phyloP scores from a whole-genome alignment of 306 rosid genomes.

The Trifolium pratense region DNA sequence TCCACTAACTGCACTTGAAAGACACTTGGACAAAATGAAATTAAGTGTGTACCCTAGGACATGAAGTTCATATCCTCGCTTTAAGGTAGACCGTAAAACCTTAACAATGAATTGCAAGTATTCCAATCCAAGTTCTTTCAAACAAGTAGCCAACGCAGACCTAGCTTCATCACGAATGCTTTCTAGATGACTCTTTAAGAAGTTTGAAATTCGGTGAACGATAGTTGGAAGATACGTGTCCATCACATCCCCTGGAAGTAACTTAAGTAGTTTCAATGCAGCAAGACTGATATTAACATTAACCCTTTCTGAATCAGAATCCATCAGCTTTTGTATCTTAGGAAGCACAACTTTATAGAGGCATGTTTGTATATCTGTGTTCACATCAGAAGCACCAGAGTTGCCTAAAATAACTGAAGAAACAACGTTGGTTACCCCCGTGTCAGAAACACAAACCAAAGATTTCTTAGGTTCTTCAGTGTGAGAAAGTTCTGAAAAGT shows the following conservation, averaged over 20 bases:
- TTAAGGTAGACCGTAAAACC: slow-evolving; percentile 73
- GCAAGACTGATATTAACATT: slow-evolving; percentile 80
- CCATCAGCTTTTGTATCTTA: slow-evolving; percentile 72
- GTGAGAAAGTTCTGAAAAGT: slow-evolving; percentile 58
- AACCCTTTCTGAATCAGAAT: slow-evolving; percentile 80
- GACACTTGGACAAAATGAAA: slow-evolving; percentile 77
- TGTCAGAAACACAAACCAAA: slow-evolving; percentile 45
- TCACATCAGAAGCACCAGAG: slow-evolving; percentile 41
- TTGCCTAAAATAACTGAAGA: slow-evolving; percentile 32
- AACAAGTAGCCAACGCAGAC: slow-evolving; percentile 80
- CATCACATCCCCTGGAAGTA: slow-evolving; percentile 84
- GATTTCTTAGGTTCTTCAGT: slow-evolving; percentile 42
- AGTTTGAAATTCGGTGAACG: slow-evolving; percentile 80
- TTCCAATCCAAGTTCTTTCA: slow-evolving; percentile 93
- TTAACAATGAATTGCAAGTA: slow-evolving; percentile 78
- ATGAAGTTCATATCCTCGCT: slow-evolving; percentile 90
- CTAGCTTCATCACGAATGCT: slow-evolving; percentile 94
- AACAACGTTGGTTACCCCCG: slow-evolving; percentile 37
- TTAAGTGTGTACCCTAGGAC: slow-evolving; percentile 89
- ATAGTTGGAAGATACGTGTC: slow-evolving; percentile 81
- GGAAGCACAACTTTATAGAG: slow-evolving; percentile 75
- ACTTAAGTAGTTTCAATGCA: slow-evolving; percentile 78
- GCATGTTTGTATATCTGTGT: slow-evolving; percentile 65
- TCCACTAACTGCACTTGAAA: slow-evolving; percentile 57
- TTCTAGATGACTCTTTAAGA: slow-evolving; percentile 80